Evolutionary conservation across 306 rosid genomes (phyloP), one percentile per base, ranked within the genome.

Genomic region (Morella rubra): DNA sequence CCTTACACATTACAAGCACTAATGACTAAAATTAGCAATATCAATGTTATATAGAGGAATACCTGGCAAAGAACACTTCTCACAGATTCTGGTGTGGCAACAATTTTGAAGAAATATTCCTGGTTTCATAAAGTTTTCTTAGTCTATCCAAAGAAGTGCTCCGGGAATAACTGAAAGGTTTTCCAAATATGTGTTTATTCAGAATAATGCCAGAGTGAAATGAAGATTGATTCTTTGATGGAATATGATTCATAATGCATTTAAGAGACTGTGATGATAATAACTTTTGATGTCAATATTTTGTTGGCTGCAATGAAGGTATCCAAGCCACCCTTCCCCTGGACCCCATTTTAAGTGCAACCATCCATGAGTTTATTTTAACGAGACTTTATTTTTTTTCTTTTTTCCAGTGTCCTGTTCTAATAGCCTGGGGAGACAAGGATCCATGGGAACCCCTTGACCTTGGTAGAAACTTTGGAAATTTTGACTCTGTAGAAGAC

Each of bases 401-500:
- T 70, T 76, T 46, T 78, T 75, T 78, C 72, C 85, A 94, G 98
- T 91, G 96, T 80, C 98, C 98, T 4, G 90, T 94, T 82, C 61
- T 91, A 86, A 89, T 94, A 78, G 97, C 82, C 47, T 94, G 98
- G 98, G 98, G 98, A 73, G 98, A 92, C 84, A 94, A 91, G 86
- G 98, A 94, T 86, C 98, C 98, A 22, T 94, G 98, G 98, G 98
- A 94, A 85, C 97, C 98, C 51, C 77, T 94, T 54, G 93, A 91
- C 65, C 85, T 90, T 71, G 98, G 98, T 81, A 77, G 91, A 83
- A 85, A 77, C 73, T 94, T 76, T 40, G 19, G 70, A 71, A 84
- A 83, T 51, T 91, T 91, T 72, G 91, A 87, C 75, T 84, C 95
- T 72, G 98, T 94, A 10, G 95, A 94, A 87, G 96, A 89, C 79